A percentile compares a stretch with the other conserved stretches of the same genome.
Conservation (phyloP, 176 grass and related monocot genomes). For the Oryza rufipogon region DNA sequence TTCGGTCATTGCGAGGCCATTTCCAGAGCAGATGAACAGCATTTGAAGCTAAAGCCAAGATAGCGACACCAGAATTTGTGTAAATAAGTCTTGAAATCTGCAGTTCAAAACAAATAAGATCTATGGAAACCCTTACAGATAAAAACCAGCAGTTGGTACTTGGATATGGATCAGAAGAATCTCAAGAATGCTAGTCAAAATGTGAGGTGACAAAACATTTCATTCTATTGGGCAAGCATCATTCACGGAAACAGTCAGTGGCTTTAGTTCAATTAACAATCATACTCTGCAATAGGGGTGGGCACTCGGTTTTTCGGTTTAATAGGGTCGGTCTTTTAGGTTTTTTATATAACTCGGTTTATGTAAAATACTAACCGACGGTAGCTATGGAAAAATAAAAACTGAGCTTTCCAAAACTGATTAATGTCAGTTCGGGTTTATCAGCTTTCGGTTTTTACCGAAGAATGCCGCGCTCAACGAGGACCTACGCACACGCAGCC, state of each 20-base stretch:
- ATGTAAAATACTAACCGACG: no score
- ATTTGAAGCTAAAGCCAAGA: slow-evolving; percentile 90
- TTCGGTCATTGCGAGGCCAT: slow-evolving; percentile 89
- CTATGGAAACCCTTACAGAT: not conserved
- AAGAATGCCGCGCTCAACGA: no score
- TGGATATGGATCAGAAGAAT: slow-evolving; percentile 3
- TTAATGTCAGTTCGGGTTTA: no score
- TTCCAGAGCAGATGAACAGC: slow-evolving; percentile 98
- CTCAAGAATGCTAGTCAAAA: not conserved
- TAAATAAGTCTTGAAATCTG: slow-evolving; percentile 98
- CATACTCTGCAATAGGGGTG: not conserved
- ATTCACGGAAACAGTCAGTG: not conserved
- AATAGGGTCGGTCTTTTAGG: no score
- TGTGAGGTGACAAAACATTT: not conserved
- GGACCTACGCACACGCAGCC: no score
- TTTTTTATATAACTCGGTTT: no score
- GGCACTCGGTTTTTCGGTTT: no score
- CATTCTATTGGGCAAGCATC: not conserved
- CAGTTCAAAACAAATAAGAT: slow-evolving; percentile 27
- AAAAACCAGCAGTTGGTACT: slow-evolving; percentile 23
- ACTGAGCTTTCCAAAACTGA: no score
- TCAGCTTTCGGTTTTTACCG: no score
- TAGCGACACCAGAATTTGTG: slow-evolving; percentile 93
- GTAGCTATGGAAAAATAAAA: no score
- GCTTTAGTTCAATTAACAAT: slow-evolving; percentile 28